Conservation (phyloP, 2,329 filamentous ascomycete species). For the Aspergillus novofumigatus region DNA sequence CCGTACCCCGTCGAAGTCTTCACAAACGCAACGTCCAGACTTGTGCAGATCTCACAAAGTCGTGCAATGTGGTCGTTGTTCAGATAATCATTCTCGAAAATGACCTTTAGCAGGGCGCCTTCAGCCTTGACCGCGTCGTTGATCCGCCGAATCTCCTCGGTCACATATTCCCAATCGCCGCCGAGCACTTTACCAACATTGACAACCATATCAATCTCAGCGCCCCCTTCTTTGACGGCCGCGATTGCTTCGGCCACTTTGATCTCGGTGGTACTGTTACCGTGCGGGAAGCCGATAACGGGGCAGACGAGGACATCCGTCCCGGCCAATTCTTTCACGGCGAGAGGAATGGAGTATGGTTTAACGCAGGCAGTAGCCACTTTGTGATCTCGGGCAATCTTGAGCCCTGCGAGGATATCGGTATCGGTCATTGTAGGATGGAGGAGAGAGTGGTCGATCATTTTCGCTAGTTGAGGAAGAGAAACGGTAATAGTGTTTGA, state of each 20-base stretch:
- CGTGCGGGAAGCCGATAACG: slow-evolving; percentile 60
- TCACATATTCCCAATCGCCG: slow-evolving; percentile 55
- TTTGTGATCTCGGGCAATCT: slow-evolving; percentile 44
- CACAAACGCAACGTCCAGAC: slow-evolving; percentile 51
- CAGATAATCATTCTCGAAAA: slow-evolving; percentile 60
- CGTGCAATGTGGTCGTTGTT: slow-evolving; percentile 46
- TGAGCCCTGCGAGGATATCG: slow-evolving; percentile 49
- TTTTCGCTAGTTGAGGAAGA: slow-evolving; percentile 28
- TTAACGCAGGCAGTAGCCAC: slow-evolving; percentile 58
- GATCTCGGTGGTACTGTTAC: slow-evolving; percentile 51
- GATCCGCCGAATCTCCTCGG: slow-evolving; percentile 48
- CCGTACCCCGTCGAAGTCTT: slow-evolving; percentile 61
- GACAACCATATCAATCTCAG: slow-evolving; percentile 59
- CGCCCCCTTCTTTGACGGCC: slow-evolving; percentile 47
- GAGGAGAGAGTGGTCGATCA: slow-evolving; percentile 59
- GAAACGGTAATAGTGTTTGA: slow-evolving; percentile 28
- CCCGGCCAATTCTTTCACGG: slow-evolving; percentile 45
- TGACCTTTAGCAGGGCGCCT: slow-evolving; percentile 54
- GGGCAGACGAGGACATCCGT: slow-evolving; percentile 51
- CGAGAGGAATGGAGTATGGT: slow-evolving; percentile 52
- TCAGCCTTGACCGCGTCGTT: slow-evolving; percentile 46
- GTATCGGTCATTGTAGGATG: slow-evolving; percentile 59
- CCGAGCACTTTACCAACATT: slow-evolving; percentile 55
- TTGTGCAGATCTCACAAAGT: slow-evolving; percentile 54
- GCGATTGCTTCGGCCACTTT: slow-evolving; percentile 53